Base-by-base conservation (phyloP, 176 grass and related monocot species). In the maize (Zea mays) region DNA sequence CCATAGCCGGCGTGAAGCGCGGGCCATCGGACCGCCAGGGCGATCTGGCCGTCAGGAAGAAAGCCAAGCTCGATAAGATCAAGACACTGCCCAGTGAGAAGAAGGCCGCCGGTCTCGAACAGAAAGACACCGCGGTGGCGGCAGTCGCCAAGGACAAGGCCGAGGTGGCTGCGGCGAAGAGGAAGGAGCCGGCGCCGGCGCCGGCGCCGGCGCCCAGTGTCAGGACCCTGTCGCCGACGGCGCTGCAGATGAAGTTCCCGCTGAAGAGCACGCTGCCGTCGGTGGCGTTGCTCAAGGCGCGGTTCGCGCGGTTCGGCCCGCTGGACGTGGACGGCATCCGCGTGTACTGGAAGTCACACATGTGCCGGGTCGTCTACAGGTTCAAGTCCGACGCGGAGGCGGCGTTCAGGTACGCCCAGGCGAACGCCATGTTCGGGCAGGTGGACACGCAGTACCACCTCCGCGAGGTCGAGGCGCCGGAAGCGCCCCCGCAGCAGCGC, bases 331-430 rank as follows among this genome's bases (percentile, higher is more conserved):
- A 91, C 46, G 88, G 82, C 81, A 99, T 87, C 67, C 89, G 96
- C 19, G 92, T 99, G 21, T 99, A 96, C 82, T 99, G 92, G 92
- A 95, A 93, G 79, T 96, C 96, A 0, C 65, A 96, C 84, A 90
- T 89, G 74, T 96, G 92, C 86, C 93, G 89, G 35, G 92, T 99
- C 66, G 83, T 94, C 79, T 99, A 90, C 85, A 87, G 69, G 79
- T 90, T 87, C 85, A 71, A 72, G 65, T 56, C 86, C 6, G 84
- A 99, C 62, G 96, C 90, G 1, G 86, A 99, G 74, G 44, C 73
- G 3, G 96, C 96, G 10, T 78, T 96, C 71, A 86, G 90, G 84
- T 87, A 91, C 45, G 86, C 80, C 17, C 74, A 69, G 62, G 42
- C n/a, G 63, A 96, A 90, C 55, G 48, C 87, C 57, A 86, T 99